Base-by-base conservation (phyloP, 2,329 filamentous ascomycete species). In the Calonectria henricotiae region DNA sequence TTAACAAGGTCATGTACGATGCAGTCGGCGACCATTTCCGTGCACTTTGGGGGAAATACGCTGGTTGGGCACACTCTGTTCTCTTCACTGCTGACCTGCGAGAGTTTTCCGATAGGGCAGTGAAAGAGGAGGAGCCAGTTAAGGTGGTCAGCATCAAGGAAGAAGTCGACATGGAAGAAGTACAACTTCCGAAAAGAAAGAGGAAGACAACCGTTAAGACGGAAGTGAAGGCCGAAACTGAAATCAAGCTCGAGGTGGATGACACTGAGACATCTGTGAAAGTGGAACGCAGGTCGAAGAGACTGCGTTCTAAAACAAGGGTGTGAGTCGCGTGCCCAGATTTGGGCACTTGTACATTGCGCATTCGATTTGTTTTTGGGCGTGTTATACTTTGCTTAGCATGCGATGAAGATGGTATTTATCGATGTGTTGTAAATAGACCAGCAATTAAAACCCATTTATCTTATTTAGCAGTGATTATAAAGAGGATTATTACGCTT, bases 1-100 rank as follows among this genome's bases (percentile, higher is more conserved):
- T 99, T 72, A 98, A 93, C 15, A 97, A 97, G 79, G 89, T 88
- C 46, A 95, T 94, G 73, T 98, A 99, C 78, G 92, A 96, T 79
- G 94, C 94, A 0, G 91, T 99, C 15, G 96, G 93, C 0, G 93
- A 97, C 73, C 93, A 97, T 77, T 99, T 99, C 78, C 89, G 96
- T 66, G 87, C 87, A 43, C 87, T 98, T 0, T 99, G 97, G 96
- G 96, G 96, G 0, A 89, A 92, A 69, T 94, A 98, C 77, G 96
- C 96, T 1, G 96, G 96, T 1, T 99, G 97, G 97, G 96, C 97
- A 11, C 96, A 99, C 83, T 97, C 94, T 3, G 96, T 99, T 9
- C 86, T 99, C 13, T 99, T 99, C 79, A 97, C 96, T 0, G 97
- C 96, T 0, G 95, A 99, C 79, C 82, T 99, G 67, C 93, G 90